Base-by-base conservation (phyloP, 2,329 filamentous ascomycete genomes). In the Cyclaneusma minus region DNA sequence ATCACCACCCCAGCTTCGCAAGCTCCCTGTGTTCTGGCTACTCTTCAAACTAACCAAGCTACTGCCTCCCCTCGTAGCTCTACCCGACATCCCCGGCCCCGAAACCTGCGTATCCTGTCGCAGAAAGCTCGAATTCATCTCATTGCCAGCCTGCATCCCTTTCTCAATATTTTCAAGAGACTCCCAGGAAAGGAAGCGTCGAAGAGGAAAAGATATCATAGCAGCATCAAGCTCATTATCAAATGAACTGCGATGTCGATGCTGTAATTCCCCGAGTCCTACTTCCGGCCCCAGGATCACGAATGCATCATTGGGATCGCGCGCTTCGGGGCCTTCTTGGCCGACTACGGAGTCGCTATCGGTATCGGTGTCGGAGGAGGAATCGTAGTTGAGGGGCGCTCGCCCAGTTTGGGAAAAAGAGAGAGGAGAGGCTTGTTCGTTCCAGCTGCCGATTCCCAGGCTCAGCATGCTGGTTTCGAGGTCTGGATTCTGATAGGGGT, bases 261-360 rank as follows among this genome's bases (percentile, higher is more conserved):
- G 21, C n/a, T n/a, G n/a, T 23, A 8, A 9, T 13, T 23, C 21
- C 7, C 21, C 21, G 7, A 23, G 12, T 8, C 21, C 21, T 13
- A 13, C 13, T 7, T 7, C 7, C 13, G 21, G 21, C 21, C 9
- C 21, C 7, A 8, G 21, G 7, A 13, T 9, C 12, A 13, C 9
- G 12, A 10, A 23, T 7, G 7, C 7, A 13, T 23, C 13, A 13
- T 13, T 13, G n/a, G 37, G 41, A 12, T 35, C 17, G 5, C 32
- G 22, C 10, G 19, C 27, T 23, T 42, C 40, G 3, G 35, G 35
- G 1, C 36, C 41, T 24, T 44, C 41, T 10, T 35, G 39, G 6
- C 25, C 7, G 17, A 20, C 3, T 31, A 33, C 13, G 4, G n/a
- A 21, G 21, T 23, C 21, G 7, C 7, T 13, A 13, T 23, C 21